Conservation (phyloP, 2,329 filamentous ascomycete species). For the Truncatella angustata region DNA sequence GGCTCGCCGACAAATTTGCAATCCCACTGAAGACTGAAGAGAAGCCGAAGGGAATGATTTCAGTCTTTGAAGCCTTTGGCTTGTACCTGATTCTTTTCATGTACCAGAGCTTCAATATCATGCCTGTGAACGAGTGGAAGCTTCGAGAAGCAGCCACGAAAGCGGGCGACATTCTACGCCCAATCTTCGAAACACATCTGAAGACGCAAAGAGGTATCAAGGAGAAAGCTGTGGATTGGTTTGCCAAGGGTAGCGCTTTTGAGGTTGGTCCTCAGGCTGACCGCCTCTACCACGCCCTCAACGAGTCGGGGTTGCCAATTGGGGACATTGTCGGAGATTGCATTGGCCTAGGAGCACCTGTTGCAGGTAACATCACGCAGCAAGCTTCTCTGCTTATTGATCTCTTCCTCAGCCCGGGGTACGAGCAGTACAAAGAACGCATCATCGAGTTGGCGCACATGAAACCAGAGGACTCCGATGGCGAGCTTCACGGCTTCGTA, state of each 20-base stretch:
- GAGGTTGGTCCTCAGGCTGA: conserved; percentile 49
- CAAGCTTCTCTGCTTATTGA: conserved; percentile 53
- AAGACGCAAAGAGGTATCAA: conserved; percentile 41
- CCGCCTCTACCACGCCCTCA: conserved; percentile 48
- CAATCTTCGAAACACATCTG: conserved; percentile 42
- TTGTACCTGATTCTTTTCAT: conserved; percentile 43
- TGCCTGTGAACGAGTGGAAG: conserved; percentile 42
- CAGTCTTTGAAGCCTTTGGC: conserved; percentile 43
- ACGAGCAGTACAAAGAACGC: conserved; percentile 48
- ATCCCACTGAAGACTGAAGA: conserved; percentile 64
- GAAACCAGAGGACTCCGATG: conserved; percentile 37
- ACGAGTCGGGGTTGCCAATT: conserved; percentile 41
- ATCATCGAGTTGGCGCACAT: conserved; percentile 48
- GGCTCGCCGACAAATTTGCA: conserved; percentile 61
- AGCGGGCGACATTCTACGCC: conserved; percentile 33
- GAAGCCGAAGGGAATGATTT: conserved; percentile 55
- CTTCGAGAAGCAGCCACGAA: conserved; percentile 42
- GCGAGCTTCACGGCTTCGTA: conserved; percentile 51
- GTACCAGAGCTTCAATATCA: conserved; percentile 53
- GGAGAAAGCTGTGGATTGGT: conserved; percentile 42
- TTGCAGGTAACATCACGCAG: conserved; percentile 50
- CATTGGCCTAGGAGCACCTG: conserved; percentile 46
- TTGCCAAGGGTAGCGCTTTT: conserved; percentile 46
- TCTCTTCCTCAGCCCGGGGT: conserved; percentile 46
- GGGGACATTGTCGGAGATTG: conserved; percentile 48